Base-by-base conservation (phyloP, 768 basidiomycete genomes). In the Calocybe gangraenosa region DNA sequence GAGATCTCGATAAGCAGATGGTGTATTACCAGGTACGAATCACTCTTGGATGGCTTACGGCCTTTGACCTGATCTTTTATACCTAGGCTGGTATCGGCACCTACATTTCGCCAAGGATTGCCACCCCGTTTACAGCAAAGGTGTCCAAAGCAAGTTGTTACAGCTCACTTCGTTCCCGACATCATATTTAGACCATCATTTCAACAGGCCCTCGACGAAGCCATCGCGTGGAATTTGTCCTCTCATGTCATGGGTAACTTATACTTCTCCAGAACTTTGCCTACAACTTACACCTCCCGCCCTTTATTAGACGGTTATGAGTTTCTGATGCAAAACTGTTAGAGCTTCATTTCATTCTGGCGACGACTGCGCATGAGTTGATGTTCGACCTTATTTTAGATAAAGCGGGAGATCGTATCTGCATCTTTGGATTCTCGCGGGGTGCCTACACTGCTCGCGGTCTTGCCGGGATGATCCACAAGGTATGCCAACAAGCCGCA, bases 371-470 rank as follows among this genome's bases (percentile, higher is more conserved):
- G 30, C 30, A 8, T 31, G 8, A 31, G 8, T 31, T 31, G 8
- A 31, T 14, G 25, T 1, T 15, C n/a, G n/a, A n/a, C n/a, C n/a
- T n/a, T n/a, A n/a, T 11, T 30, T 19, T 37, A 55, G 54, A 55
- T 31, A 39, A 42, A 25, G 42, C 50, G 4, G 73, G 72, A 1
- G 79, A 82, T 60, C 70, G 68, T 40, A 78, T 84, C 40, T 82
- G 70, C 56, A 73, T 84, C 42, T 82, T 82, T 51, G 81, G 82
- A 1, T 84, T 84, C 58, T 80, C 79, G n/a, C 65, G 82, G 23
- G 80, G 81, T 10, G 74, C 78, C 13, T 80, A 78, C 56, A 76
- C 76, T 1, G 77, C 78, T 2, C 64, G 69, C 32, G 64, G 70
- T 43, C 64, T 78, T 7, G 78, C 78, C 1, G 77, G 76, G 3